Conservation (phyloP, 2,329 filamentous ascomycete species). For the Xylogone sp. region DNA sequence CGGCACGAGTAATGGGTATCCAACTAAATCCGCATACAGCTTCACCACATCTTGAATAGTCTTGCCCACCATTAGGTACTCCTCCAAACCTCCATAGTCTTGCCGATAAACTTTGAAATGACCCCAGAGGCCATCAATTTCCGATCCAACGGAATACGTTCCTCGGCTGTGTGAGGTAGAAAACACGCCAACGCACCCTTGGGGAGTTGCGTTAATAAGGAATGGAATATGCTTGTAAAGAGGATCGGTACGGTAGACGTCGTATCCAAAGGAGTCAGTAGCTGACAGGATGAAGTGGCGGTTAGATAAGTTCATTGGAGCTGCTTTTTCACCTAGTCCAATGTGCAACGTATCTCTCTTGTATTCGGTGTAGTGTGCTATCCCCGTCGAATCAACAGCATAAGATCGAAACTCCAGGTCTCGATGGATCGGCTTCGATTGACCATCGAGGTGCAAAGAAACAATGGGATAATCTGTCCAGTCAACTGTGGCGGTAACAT, state of each 20-base stretch:
- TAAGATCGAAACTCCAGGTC: slow-evolving; percentile 67
- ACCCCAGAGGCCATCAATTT: slow-evolving; percentile 75
- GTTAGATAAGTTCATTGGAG: slow-evolving; percentile 68
- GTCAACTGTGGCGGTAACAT: slow-evolving; percentile 51
- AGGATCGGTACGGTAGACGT: slow-evolving; percentile 66
- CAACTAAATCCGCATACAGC: slow-evolving; percentile 64
- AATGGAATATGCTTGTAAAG: slow-evolving; percentile 75
- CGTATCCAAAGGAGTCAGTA: slow-evolving; percentile 71
- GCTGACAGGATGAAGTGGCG: slow-evolving; percentile 63
- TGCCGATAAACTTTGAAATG: slow-evolving; percentile 72
- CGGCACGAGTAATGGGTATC: slow-evolving; percentile 64
- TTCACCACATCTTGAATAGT: slow-evolving; percentile 63
- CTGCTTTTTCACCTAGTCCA: slow-evolving; percentile 68
- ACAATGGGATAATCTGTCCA: slow-evolving; percentile 57
- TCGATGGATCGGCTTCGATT: slow-evolving; percentile 50
- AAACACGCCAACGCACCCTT: slow-evolving; percentile 64
- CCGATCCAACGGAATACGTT: slow-evolving; percentile 62
- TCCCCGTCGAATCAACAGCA: slow-evolving; percentile 53
- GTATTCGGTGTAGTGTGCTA: slow-evolving; percentile 63
- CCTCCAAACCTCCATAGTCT: slow-evolving; percentile 67
- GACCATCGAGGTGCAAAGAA: slow-evolving; percentile 47
- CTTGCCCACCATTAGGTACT: slow-evolving; percentile 64
- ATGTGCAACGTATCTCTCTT: slow-evolving; percentile 61
- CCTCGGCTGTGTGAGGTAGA: slow-evolving; percentile 63
- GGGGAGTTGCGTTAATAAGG: slow-evolving; percentile 62